Conservation (phyloP, 208 protist genomes). For the Trypanosoma lewisi region DNA sequence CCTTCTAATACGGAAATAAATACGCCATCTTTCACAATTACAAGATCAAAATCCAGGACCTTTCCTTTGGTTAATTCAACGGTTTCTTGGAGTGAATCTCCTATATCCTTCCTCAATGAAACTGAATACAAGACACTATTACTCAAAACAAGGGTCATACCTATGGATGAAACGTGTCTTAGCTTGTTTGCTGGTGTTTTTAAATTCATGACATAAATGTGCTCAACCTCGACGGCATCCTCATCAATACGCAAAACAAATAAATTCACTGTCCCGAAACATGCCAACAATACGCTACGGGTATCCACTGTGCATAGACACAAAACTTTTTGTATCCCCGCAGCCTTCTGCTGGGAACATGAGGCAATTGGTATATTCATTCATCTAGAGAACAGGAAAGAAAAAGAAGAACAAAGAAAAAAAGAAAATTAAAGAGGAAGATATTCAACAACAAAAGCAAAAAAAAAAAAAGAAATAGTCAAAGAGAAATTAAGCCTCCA, state of each 20-base stretch:
- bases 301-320: constrained; percentile 7
- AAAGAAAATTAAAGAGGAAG: background rate
- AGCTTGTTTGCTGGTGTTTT: constrained; percentile 1
- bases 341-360: constrained; percentile 4
- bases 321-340: constrained; percentile 17
- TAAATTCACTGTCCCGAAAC: constrained; percentile 15
- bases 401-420: background rate
- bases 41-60: constrained; percentile 22
- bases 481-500: too few relatives aligned
- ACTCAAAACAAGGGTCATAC: constrained; percentile 7
- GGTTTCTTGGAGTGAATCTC: background rate
- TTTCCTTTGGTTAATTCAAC: background rate
- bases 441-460: constrained; percentile 11
- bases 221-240: background rate
- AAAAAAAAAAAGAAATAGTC: constrained; percentile 22
- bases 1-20: constrained; percentile 15
- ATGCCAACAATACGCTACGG: constrained; percentile 16
- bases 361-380: constrained; percentile 17
- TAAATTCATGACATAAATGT: constrained; percentile 14
- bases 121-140: background rate
- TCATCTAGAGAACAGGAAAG: background rate
- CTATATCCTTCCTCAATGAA: background rate
- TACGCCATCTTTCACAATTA: constrained; percentile 7
- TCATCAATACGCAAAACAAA: constrained; percentile 15
- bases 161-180: constrained; percentile 7